Base-by-base conservation (phyloP, 179 eudicot species). In the Sideroxylon spinosum region DNA sequence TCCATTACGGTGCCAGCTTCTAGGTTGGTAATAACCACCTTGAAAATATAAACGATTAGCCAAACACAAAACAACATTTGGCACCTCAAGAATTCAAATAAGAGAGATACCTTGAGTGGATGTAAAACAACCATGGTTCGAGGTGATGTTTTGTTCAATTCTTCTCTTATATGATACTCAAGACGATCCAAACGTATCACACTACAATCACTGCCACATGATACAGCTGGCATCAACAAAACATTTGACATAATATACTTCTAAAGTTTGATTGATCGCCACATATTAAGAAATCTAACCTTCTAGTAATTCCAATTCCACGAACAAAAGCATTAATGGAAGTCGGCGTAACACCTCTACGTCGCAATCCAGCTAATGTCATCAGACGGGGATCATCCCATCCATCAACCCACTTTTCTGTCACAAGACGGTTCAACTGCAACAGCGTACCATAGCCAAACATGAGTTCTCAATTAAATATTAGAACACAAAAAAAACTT, bases 311-410 rank as follows among this genome's bases (percentile, higher is more conserved):
- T 81, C 98, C 98, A 71, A 93, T 91, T 80, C 98, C 98, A 80
- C 91, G 87, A 79, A 93, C 98, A 86, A 95, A 95, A 66, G 93
- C 81, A 78, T 93, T 95, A 11, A 95, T 95, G 63, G 99, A 88
- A 69, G 90, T 85, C 64, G 99, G 76, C 32, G 95, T 87, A 71
- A 95, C 90, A 59, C 99, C 99, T 83, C 99, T 90, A 52, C 98
- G 99, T 46, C 98, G 84, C 84, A 95, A 83, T 67, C 99, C 99
- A 82, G 97, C 87, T 37, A 95, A 91, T 13, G 99, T 95, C 98
- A 93, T 91, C 80, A 95, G 78, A 56, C 97, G 92, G 61, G 98
- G 98, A 84, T 93, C 98, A 84, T 95, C 98, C 98, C 98, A 95
- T 69, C 98, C 97, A 88, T 95, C 98, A 73, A 95, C 94, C 88